Percentiles rank a stretch among this genome's conserved stretches.
Conservation (phyloP, 352 stramenopile species). For the Globisporangium polare region DNA sequence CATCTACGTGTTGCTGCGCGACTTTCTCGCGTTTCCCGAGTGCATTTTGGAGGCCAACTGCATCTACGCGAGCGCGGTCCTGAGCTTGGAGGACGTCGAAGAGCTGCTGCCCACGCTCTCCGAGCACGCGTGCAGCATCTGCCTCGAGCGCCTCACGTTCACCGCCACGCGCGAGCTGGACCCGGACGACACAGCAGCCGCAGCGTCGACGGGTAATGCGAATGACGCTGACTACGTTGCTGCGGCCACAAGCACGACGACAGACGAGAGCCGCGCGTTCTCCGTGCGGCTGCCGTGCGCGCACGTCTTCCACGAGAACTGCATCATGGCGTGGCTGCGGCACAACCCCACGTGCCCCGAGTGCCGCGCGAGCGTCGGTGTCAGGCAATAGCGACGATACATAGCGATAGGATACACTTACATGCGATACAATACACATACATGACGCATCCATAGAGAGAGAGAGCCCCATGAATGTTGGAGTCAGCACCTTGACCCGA, state of each 20-base stretch:
- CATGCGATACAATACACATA: background rate
- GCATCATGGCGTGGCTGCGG: constrained; percentile 60
- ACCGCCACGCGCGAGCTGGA: constrained; percentile 19
- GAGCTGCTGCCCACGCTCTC: constrained; percentile 27
- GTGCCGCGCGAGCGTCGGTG: constrained; percentile 39
- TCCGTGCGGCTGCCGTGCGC: constrained; percentile 45
- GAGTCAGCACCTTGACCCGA: background rate
- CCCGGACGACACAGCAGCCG: background rate
- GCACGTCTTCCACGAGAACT: constrained; percentile 65
- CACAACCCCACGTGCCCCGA: constrained; percentile 56
- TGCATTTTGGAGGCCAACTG: constrained; percentile 45
- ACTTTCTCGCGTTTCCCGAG: constrained; percentile 49
- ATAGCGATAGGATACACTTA: background rate
- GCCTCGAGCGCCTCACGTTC: constrained; percentile 33
- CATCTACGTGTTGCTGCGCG: constrained; percentile 48
- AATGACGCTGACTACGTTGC: constrained; percentile 4
- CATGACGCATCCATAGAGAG: background rate
- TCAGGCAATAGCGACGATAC: background rate
- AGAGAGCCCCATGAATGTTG: background rate
- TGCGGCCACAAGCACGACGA: background rate
- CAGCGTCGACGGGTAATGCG: background rate
- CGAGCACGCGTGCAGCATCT: constrained; percentile 55
- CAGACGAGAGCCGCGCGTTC: constrained; percentile 15
- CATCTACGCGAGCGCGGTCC: constrained; percentile 49
- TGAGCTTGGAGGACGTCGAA: constrained; percentile 53